Percentiles rank a stretch among this genome's conserved stretches.
phyloP scores from a whole-genome alignment of 129 eudicot genomes.

The Cynara cardunculus region DNA sequence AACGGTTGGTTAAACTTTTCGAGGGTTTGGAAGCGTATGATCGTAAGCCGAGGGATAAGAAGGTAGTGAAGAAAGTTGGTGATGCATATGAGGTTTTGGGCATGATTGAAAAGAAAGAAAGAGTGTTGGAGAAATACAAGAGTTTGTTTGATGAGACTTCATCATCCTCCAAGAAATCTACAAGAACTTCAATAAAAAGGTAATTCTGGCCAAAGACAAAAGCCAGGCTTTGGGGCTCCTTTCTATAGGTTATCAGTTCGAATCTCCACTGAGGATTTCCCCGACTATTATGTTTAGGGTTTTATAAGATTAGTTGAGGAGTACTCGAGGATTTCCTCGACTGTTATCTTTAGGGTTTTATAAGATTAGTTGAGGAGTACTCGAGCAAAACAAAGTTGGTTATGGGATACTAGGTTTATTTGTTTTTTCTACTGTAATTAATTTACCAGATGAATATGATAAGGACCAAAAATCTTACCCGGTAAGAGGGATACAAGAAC shows the following conservation, averaged over 20 bases:
- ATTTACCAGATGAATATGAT: too few species aligned
- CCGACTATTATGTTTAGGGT: background rate
- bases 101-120: slow-evolving; percentile 51
- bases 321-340: background rate
- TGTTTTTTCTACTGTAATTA: too few species aligned
- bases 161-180: slow-evolving; percentile 24
- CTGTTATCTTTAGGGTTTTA: too few species aligned
- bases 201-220: background rate
- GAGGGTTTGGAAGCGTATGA: slow-evolving; percentile 60
- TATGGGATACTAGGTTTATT: too few species aligned
- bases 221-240: background rate
- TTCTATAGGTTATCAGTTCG: background rate
- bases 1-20: slow-evolving; percentile 54
- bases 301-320: background rate
- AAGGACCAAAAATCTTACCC: too few species aligned
- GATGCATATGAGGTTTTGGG: slow-evolving; percentile 78
- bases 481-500: too few species aligned
- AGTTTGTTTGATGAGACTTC: slow-evolving; percentile 40
- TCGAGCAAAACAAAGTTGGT: background rate
- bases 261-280: background rate
- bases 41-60: slow-evolving; percentile 67
- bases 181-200: background rate
- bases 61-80: slow-evolving; percentile 67
- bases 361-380: too few species aligned
- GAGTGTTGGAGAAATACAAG: slow-evolving; percentile 63